A percentile compares a stretch with the other conserved stretches of the same genome.
phyloP scores from a whole-genome alignment of 805 yeast species.

The Cyberlindnera xishuangbannaensis region DNA sequence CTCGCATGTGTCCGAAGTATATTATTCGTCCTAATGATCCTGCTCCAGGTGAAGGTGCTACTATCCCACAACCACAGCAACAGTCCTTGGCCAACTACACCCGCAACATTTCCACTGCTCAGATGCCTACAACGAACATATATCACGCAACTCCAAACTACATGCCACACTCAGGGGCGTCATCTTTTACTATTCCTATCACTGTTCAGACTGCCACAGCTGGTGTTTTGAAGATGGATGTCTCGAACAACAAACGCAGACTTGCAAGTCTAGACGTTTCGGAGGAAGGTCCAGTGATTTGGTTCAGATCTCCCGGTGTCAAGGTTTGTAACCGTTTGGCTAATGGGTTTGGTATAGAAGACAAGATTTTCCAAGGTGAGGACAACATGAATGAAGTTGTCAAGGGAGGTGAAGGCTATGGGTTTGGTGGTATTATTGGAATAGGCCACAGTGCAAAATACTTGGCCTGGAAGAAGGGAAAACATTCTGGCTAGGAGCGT shows the following conservation, averaged over 20 bases:
- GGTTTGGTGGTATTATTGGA: conserved; percentile 27
- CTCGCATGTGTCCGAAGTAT: conserved; percentile 39
- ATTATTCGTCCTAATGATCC: conserved; percentile 39
- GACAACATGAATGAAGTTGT: conserved; percentile 10
- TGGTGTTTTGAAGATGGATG: conserved; percentile 29
- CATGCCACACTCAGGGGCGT: conserved; percentile 20
- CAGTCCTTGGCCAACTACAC: conserved; percentile 18
- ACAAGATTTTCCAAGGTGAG: conserved; percentile 9
- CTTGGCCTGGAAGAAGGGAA: conserved; percentile 48
- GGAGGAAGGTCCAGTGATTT: conserved; percentile 40
- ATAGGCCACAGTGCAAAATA: conserved; percentile 73
- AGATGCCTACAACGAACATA: conserved; percentile 11
- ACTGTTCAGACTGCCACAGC: conserved; percentile 13
- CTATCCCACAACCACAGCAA: conserved; percentile 11
- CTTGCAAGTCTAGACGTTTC: conserved; percentile 18
- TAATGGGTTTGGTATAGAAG: conserved; percentile 18
- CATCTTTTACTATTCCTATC: conserved; percentile 31
- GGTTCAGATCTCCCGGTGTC: conserved; percentile 68
- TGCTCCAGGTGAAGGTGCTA: conserved; percentile 20
- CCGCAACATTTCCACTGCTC: conserved; percentile 14
- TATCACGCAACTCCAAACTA: conserved; percentile 25
- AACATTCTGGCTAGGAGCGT: conserved; percentile 3
- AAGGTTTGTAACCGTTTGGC: conserved; percentile 34
- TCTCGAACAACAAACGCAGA: conserved; percentile 26
- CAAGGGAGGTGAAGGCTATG: conserved; percentile 22